Conservation (phyloP, 805 yeast species). For the Starmerella vitae region DNA sequence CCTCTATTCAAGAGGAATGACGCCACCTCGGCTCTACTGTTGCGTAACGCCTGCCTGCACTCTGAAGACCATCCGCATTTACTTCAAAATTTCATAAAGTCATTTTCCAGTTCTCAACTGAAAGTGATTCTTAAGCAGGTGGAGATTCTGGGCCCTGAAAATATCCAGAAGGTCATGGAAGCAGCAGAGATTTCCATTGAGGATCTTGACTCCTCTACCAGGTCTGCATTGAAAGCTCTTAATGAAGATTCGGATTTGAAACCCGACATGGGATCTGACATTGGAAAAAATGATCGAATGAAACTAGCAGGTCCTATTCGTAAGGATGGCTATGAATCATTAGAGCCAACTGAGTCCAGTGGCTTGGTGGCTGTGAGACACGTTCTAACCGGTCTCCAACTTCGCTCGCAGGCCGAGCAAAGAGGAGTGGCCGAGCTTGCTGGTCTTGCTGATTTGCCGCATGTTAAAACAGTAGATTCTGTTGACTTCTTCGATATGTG, state of each 20-base stretch:
- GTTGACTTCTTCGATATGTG: constrained; percentile 59
- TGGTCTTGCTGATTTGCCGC: constrained; percentile 22
- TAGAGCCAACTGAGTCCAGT: constrained; percentile 57
- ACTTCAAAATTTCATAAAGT: constrained; percentile 18
- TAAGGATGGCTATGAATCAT: constrained; percentile 40
- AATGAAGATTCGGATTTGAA: background rate
- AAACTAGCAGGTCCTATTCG: constrained; percentile 28
- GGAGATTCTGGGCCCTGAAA: constrained; percentile 41
- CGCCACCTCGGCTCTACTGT: constrained; percentile 46
- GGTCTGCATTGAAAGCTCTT: constrained; percentile 1
- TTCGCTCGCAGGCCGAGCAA: constrained; percentile 19
- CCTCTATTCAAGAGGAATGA: constrained; percentile 35
- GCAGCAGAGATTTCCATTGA: constrained; percentile 19
- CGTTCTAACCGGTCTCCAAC: constrained; percentile 32
- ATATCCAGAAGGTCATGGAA: constrained; percentile 27
- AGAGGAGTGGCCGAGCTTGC: constrained; percentile 19
- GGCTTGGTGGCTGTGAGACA: constrained; percentile 71
- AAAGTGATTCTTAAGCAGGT: constrained; percentile 32
- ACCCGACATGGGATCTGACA: background rate
- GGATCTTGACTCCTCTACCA: constrained; percentile 7
- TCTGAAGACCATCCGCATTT: constrained; percentile 12
- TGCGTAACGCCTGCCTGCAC: constrained; percentile 33
- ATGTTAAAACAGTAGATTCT: constrained; percentile 26
- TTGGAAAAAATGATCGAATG: constrained; percentile 4
- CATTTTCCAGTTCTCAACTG: constrained; percentile 19